Conservation (phyloP, 2,329 filamentous ascomycete species). For the Huntiella decipiens region DNA sequence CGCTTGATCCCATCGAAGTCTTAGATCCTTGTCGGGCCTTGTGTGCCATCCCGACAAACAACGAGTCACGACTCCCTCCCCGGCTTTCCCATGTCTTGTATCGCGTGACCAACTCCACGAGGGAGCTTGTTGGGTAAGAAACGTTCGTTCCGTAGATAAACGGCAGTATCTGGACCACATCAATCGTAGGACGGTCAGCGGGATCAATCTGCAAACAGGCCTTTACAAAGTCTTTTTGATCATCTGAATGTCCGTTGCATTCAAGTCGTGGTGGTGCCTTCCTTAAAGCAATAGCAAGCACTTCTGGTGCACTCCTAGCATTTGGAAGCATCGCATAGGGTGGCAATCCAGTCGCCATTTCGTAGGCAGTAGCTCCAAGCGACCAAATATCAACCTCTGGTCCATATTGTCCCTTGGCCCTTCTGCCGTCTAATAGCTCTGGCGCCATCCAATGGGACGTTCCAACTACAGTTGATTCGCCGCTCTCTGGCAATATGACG, state of each 20-base stretch:
- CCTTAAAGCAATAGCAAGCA: constrained; percentile 35
- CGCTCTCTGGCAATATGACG: not conserved
- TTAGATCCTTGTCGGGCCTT: constrained; percentile 5
- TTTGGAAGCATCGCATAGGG: constrained; percentile 39
- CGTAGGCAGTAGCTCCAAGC: constrained; percentile 62
- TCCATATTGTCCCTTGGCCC: constrained; percentile 28
- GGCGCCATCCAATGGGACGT: constrained; percentile 79
- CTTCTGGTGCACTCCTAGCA: constrained; percentile 14
- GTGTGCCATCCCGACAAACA: constrained; percentile 23
- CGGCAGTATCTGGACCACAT: constrained; percentile 48
- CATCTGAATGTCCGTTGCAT: constrained; percentile 49
- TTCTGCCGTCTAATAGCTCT: constrained; percentile 47
- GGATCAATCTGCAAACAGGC: constrained; percentile 56
- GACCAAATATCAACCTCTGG: constrained; percentile 71
- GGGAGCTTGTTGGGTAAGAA: constrained; percentile 41
- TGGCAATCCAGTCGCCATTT: constrained; percentile 61
- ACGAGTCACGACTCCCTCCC: constrained; percentile 49
- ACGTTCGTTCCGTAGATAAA: constrained; percentile 46
- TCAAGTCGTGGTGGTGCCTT: constrained; percentile 48
- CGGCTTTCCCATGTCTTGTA: constrained; percentile 60
- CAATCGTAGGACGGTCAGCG: constrained; percentile 47
- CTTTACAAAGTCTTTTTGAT: constrained; percentile 49
- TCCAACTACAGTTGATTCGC: constrained; percentile 62
- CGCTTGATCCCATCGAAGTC: not conserved
- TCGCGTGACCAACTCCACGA: constrained; percentile 48